phyloP scores from a whole-genome alignment of 2,329 filamentous ascomycete species.

The Fusarium secorum region DNA sequence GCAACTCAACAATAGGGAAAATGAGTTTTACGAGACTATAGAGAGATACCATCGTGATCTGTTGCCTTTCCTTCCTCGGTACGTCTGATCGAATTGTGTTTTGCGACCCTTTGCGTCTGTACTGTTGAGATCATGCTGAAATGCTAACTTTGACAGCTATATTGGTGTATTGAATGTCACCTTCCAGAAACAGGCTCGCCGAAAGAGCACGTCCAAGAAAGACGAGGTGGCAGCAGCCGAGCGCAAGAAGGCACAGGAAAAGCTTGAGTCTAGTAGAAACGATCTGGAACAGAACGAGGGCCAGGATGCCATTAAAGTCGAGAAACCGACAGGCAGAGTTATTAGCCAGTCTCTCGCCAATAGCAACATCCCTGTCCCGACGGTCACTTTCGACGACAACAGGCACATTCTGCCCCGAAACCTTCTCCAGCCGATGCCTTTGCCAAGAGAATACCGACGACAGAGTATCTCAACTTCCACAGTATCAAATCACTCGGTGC shows the following conservation, averaged over 20 bases:
- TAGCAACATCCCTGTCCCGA: conserved; percentile 73
- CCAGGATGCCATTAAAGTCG: conserved; percentile 10
- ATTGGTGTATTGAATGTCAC: conserved; percentile 97
- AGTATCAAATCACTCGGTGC: conserved; percentile 12
- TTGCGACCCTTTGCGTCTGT: not conserved
- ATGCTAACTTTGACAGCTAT: conserved; percentile 67
- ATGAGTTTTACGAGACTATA: conserved; percentile 97
- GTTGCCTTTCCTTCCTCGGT: conserved; percentile 89
- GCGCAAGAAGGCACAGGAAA: conserved; percentile 48
- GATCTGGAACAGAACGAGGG: conserved; percentile 28
- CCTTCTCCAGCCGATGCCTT: conserved; percentile 71
- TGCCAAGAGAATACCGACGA: conserved; percentile 45
- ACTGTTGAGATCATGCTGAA: not conserved
- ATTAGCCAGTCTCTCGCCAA: conserved; percentile 80
- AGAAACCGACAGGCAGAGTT: conserved; percentile 50
- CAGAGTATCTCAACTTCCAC: conserved; percentile 46
- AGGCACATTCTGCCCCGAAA: conserved; percentile 89
- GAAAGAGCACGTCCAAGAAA: conserved; percentile 62
- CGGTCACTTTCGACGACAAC: conserved; percentile 94
- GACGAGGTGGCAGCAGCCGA: conserved; percentile 54
- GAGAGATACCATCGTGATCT: conserved; percentile 90
- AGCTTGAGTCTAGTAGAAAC: conserved; percentile 29
- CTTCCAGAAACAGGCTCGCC: conserved; percentile 83
- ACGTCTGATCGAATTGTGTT: conserved; percentile 41
- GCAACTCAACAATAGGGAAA: conserved; percentile 96